Conservation (phyloP, 2,329 filamentous ascomycete species). For the Alternaria sp. region DNA sequence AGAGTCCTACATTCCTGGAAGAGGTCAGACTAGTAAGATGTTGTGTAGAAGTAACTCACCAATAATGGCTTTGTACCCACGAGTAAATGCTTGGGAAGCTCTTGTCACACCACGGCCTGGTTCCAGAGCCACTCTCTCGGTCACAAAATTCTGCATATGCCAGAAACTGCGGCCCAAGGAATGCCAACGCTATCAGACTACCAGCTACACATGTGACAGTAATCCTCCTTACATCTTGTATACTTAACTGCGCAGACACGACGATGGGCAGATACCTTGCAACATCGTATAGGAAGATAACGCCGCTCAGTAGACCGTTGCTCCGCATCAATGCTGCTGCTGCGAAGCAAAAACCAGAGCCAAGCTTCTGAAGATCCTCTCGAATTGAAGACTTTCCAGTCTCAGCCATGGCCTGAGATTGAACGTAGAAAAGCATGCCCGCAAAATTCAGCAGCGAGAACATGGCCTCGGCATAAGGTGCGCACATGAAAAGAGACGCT, state of each 20-base stretch:
- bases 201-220: slow-evolving; percentile 71
- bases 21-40: slow-evolving; percentile 16
- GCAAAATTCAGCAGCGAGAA: slow-evolving; percentile 80
- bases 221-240: slow-evolving; percentile 61
- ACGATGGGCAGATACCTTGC: slow-evolving; percentile 51
- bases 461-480: slow-evolving; percentile 82
- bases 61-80: slow-evolving; percentile 90
- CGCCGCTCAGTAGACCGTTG: slow-evolving; percentile 85
- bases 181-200: slow-evolving; percentile 70
- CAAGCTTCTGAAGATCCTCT: slow-evolving; percentile 60
- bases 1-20: slow-evolving; percentile 83
- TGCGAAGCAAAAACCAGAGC: slow-evolving; percentile 74
- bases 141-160: slow-evolving; percentile 73
- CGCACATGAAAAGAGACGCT: slow-evolving; percentile 86
- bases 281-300: slow-evolving; percentile 69
- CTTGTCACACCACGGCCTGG: slow-evolving; percentile 76
- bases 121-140: slow-evolving; percentile 14
- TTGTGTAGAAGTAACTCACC: slow-evolving; percentile 65
- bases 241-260: slow-evolving; percentile 45
- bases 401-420: slow-evolving; percentile 39
- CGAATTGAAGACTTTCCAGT: slow-evolving; percentile 42
- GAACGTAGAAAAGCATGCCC: slow-evolving; percentile 74
- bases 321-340: slow-evolving; percentile 77
- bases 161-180: slow-evolving; percentile 73
- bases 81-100: slow-evolving; percentile 86